Evolutionary conservation across 129 eudicot genomes (phyloP).

Genomic region (Logfia minima): DNA sequence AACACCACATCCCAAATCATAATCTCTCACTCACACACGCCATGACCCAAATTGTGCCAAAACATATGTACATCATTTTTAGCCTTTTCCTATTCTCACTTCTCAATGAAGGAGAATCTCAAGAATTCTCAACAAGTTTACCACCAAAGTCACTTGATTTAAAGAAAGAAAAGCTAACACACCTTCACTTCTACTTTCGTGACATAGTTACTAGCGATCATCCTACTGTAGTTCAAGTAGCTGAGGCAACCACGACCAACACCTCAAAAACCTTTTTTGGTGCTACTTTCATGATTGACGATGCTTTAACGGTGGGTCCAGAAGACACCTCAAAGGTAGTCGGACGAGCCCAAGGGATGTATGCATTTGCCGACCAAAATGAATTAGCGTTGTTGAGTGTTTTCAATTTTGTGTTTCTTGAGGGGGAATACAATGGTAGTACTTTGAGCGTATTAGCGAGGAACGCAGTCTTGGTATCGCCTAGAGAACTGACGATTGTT

Average conservation of each 20-base stretch:
- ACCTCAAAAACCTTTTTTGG: neutral
- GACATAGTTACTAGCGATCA: slow-evolving; percentile 3
- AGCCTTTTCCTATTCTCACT: slow-evolving; percentile 14
- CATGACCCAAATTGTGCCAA: slow-evolving; percentile 16
- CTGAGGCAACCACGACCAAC: neutral
- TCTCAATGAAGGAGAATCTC: slow-evolving; percentile 13
- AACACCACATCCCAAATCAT: too few species aligned
- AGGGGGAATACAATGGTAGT: neutral
- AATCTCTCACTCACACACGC: too few species aligned
- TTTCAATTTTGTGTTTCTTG: neutral
- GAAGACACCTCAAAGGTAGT: neutral
- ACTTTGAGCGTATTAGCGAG: neutral
- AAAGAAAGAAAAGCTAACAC: slow-evolving; percentile 21
- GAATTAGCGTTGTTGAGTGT: neutral
- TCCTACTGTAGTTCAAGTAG: neutral
- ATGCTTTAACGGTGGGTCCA: neutral
- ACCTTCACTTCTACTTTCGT: slow-evolving; percentile 23
- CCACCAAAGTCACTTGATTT: slow-evolving; percentile 14
- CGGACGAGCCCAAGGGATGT: neutral
- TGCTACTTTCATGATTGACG: neutral
- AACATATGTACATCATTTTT: neutral
- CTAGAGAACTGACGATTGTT: neutral
- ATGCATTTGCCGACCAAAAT: neutral
- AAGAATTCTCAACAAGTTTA: neutral
- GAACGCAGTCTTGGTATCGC: neutral